Evolutionary conservation across 768 basidiomycete species (phyloP).

Genomic region (Leccinellum rugosiceps): DNA sequence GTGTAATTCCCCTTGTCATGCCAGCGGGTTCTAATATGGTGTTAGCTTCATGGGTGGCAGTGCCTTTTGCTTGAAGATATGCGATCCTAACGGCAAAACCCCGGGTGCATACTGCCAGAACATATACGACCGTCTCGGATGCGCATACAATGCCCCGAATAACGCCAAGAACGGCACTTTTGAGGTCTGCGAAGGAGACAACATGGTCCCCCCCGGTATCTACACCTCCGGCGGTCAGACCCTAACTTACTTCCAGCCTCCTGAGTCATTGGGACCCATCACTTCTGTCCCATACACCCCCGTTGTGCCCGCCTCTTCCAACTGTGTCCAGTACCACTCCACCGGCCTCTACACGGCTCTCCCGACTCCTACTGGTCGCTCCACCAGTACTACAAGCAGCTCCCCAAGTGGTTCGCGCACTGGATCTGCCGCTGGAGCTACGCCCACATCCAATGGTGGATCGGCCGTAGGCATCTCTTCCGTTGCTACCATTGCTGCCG

Average conservation of each 20-base stretch:
- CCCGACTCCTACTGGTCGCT: conserved; percentile 11
- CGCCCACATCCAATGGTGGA: conserved; percentile 16
- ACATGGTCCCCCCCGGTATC: conserved; percentile 57
- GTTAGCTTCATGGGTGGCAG: conserved; percentile 64
- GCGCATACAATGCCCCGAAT: conserved; percentile 69
- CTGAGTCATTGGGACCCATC: conserved; percentile 46
- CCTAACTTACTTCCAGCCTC: conserved; percentile 45
- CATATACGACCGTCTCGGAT: conserved; percentile 73
- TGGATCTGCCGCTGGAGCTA: conserved; percentile 14
- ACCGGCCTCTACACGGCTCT: conserved; percentile 33
- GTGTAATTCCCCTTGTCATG: conserved; percentile 15
- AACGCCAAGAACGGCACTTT: conserved; percentile 56
- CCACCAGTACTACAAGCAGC: not conserved
- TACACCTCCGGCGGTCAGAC: conserved; percentile 41
- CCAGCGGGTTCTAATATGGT: conserved; percentile 11
- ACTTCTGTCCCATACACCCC: conserved; percentile 43
- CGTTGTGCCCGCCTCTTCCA: conserved; percentile 38
- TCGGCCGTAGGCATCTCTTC: conserved; percentile 27
- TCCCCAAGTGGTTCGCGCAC: conserved; percentile 13
- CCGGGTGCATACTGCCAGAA: conserved; percentile 62
- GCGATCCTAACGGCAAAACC: conserved; percentile 55
- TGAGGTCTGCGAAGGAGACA: conserved; percentile 64
- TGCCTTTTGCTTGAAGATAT: conserved; percentile 69
- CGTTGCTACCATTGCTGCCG: conserved; percentile 30
- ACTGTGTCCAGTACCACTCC: conserved; percentile 39